phyloP scores from a whole-genome alignment of 108 stramenopile species.

The Cylindrotheca fusiformis region DNA sequence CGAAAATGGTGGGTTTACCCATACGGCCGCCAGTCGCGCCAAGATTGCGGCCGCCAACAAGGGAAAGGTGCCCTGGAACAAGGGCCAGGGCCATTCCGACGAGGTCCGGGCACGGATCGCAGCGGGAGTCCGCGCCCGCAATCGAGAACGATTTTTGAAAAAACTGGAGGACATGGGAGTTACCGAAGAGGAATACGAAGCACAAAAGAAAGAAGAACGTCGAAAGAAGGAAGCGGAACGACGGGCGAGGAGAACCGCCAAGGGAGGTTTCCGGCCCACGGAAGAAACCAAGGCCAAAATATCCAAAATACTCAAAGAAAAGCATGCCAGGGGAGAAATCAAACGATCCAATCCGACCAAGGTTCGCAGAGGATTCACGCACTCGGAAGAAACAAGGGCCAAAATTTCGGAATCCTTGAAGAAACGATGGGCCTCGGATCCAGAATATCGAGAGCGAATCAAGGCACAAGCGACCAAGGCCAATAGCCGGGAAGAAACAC shows the following conservation, averaged over 20 bases:
- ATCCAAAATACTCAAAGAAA: slow-evolving; percentile 63
- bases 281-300: slow-evolving; percentile 81
- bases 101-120: slow-evolving; percentile 70
- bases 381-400: slow-evolving; percentile 73
- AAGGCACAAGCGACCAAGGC: slow-evolving; percentile 35
- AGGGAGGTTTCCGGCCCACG: slow-evolving; percentile 80
- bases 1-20: slow-evolving; percentile 71
- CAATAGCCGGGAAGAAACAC: slow-evolving; percentile 18
- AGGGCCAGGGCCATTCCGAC: slow-evolving; percentile 67
- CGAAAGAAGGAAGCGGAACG: slow-evolving; percentile 57
- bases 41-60: slow-evolving; percentile 88
- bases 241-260: slow-evolving; percentile 59
- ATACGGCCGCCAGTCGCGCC: slow-evolving; percentile 66
- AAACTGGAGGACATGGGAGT: slow-evolving; percentile 62
- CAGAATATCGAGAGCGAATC: slow-evolving; percentile 64
- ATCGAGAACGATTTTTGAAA: slow-evolving; percentile 66
- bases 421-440: slow-evolving; percentile 64
- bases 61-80: slow-evolving; percentile 88
- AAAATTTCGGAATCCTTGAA: slow-evolving; percentile 73
- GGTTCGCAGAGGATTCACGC: slow-evolving; percentile 59
- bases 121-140: slow-evolving; percentile 66
- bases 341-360: slow-evolving; percentile 46
- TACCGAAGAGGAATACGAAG: slow-evolving; percentile 77
- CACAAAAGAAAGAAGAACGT: slow-evolving; percentile 50
- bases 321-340: slow-evolving; percentile 71